Evolutionary conservation across 257 asterid genomes (phyloP), one percentile per base, ranked within the genome.

Genomic region (Solanum etuberosum): DNA sequence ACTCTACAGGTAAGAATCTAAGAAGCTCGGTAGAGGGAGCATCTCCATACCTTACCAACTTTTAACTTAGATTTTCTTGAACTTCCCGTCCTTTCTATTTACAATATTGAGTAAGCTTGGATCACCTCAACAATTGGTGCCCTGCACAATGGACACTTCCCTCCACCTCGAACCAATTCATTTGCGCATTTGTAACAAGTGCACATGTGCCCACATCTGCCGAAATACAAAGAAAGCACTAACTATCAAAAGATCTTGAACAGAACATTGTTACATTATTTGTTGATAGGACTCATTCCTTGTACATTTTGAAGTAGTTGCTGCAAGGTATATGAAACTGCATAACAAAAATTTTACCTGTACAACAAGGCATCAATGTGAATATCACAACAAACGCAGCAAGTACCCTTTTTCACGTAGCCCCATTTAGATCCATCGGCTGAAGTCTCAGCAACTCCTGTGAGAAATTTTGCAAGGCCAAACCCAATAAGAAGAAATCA

Each of bases 121-220:
- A 96, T 91, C 92, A 96, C 99, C 94, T 94, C 98, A 18, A 96
- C 94, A 80, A 95, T 95, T 10, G 99, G 98, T 71, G 99, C 98
- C 90, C 98, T 91, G 88, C 99, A 96, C 91, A 94, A 86, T 10
- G 99, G 99, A 87, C 98, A 96, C 87, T 95, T 96, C 48, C 98
- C 98, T 81, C 96, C 97, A 42, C 98, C 94, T 34, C 93, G 91
- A 48, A 94, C 94, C 94, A 96, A 87, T 93, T 96, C 98, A 37
- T 92, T 94, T 18, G 99, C 99, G 77, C 99, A 96, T 88, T 89
- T 92, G 13, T 95, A 91, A 90, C 98, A 96, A 29, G 98, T 95
- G 90, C 99, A 95, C 99, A 96, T 96, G 93, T 96, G 99, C 90
- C 99, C 99, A 40, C 98, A 96, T 91, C 99, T 96, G 94, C 88